Evolutionary conservation across 2,329 filamentous ascomycete genomes (phyloP).

Genomic region (Fusarium continuum): DNA sequence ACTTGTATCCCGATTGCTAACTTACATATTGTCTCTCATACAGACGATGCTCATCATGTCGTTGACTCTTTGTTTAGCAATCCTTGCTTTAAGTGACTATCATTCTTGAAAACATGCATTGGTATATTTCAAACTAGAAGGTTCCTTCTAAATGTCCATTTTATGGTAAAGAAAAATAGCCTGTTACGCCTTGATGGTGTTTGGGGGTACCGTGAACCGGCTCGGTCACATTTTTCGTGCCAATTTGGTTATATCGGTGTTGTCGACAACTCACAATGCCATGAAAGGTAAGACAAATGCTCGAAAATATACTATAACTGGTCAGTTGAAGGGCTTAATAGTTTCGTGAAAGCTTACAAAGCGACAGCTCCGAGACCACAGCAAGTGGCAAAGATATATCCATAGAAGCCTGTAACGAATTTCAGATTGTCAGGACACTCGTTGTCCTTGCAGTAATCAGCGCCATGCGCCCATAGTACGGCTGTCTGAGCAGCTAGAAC

Average conservation of each 20-base stretch:
- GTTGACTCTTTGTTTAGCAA: no score
- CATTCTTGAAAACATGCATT: no score
- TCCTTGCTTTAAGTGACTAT: no score
- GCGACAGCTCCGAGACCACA: constrained; percentile 54
- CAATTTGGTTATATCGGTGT: constrained; percentile 45
- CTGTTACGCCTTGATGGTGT: constrained; percentile 4
- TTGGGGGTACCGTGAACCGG: neutral
- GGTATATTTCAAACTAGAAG: no score
- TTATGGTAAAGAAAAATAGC: no score
- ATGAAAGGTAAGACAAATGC: constrained; percentile 54
- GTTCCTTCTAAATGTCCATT: no score
- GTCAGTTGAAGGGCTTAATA: rapidly evolving
- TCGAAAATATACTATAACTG: constrained; percentile 52
- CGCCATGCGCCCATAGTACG: constrained; percentile 28
- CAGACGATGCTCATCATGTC: no score
- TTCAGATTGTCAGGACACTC: constrained; percentile 29
- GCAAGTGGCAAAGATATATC: constrained; percentile 47
- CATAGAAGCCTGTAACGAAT: constrained; percentile 31
- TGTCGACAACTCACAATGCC: constrained; percentile 55
- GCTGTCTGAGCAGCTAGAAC: constrained; percentile 51
- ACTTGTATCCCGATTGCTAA: no score
- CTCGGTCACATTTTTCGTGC: constrained; percentile 1
- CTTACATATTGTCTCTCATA: no score
- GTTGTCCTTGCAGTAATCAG: constrained; percentile 39
- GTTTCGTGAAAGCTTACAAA: constrained; percentile 50